phyloP scores from a whole-genome alignment of 1,139 yeast genomes.

The Suhomyces guaymorum region DNA sequence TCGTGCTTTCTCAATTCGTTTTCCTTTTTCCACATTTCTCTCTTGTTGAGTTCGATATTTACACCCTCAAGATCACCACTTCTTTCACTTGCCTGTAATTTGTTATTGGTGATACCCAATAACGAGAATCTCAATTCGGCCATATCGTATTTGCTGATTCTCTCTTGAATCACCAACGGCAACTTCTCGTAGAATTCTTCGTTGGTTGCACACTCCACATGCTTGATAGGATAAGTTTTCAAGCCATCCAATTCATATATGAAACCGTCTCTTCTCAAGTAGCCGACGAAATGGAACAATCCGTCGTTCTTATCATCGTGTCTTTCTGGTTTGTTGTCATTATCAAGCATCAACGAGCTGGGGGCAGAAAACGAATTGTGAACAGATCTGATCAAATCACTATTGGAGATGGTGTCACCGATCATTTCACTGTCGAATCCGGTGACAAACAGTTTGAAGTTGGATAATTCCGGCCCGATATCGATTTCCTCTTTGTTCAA shows the following conservation, averaged over 20 bases:
- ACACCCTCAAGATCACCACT: conserved; percentile 39
- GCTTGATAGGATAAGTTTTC: conserved; percentile 58
- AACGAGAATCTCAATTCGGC: conserved; percentile 62
- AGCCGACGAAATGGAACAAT: conserved; percentile 65
- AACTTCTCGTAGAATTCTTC: conserved; percentile 47
- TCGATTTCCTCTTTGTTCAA: conserved; percentile 43
- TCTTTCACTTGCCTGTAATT: conserved; percentile 37
- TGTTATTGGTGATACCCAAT: conserved; percentile 56
- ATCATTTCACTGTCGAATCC: conserved; percentile 59
- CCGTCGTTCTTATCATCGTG: conserved; percentile 52
- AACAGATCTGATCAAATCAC: conserved; percentile 56
- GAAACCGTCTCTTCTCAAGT: conserved; percentile 44
- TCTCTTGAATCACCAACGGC: conserved; percentile 44
- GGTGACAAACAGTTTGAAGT: conserved; percentile 52
- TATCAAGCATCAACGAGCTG: conserved; percentile 45
- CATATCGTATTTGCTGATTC: conserved; percentile 48
- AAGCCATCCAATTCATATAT: conserved; percentile 72
- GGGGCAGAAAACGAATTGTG: conserved; percentile 71
- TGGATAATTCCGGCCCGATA: conserved; percentile 51
- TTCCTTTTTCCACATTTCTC: conserved; percentile 43
- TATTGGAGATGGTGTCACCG: conserved; percentile 66
- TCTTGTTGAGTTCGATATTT: conserved; percentile 32
- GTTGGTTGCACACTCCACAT: conserved; percentile 40
- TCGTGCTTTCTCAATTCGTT: conserved; percentile 56
- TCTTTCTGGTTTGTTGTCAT: conserved; percentile 32